These are phyloP conservation scores for Lodderomyces oxycetoniae DNA, from an alignment of 1,139 yeast species.

Conservation along the genomic window DNA sequence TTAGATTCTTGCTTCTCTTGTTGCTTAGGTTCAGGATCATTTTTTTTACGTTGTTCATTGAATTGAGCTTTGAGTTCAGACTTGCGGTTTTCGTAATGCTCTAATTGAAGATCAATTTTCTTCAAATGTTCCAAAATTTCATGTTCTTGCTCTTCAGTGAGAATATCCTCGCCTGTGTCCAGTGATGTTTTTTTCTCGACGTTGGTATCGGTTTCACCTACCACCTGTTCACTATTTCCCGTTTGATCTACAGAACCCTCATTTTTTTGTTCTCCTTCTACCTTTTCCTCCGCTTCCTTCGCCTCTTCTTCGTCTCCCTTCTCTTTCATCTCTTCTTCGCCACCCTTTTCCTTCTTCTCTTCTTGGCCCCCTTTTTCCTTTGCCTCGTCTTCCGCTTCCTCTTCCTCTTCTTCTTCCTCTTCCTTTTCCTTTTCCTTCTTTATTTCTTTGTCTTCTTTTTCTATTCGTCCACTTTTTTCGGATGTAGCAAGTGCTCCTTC, in stretches of 20 bases:
- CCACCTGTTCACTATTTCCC: constrained; percentile 5
- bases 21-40: constrained; percentile 11
- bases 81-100: constrained; percentile 35
- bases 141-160: constrained; percentile 32
- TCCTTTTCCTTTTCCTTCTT: neutral
- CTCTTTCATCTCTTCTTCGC: constrained; percentile 3
- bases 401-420: constrained; percentile 2
- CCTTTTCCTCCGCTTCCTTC: neutral
- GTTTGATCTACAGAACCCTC: constrained; percentile 1
- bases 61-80: constrained; percentile 33
- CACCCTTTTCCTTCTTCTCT: too few species aligned
- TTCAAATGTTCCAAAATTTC: constrained; percentile 31
- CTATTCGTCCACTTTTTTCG: constrained; percentile 13
- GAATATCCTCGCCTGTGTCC: constrained; percentile 20
- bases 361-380: too few species aligned
- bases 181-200: constrained; percentile 2
- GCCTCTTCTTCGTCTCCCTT: constrained; percentile 2
- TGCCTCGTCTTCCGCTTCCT: neutral
- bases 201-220: neutral
- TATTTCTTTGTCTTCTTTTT: constrained; percentile 1
- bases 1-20: constrained; percentile 14
- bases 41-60: constrained; percentile 16
- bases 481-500: too few species aligned
- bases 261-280: neutral
- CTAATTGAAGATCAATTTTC: constrained; percentile 35